Evolutionary conservation across 768 basidiomycete species (phyloP).

Genomic region (Russula earlei): DNA sequence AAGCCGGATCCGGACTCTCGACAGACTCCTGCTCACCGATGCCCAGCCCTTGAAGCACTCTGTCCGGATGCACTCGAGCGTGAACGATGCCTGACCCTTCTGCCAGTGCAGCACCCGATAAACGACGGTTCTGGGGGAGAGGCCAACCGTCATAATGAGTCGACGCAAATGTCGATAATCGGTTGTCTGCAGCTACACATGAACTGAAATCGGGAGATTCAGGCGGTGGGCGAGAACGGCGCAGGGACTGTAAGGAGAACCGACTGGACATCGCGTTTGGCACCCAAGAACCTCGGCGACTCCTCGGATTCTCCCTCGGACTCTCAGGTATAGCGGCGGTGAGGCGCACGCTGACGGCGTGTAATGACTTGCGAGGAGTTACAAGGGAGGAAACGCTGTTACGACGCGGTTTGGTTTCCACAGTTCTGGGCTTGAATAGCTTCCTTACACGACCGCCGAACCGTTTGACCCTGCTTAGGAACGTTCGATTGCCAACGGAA

Average conservation of each 20-base stretch:
- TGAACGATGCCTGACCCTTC: neutral
- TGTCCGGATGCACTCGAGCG: neutral
- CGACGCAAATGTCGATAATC: slow-evolving; percentile 7
- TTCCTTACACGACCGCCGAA: slow-evolving; percentile 16
- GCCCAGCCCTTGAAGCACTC: neutral
- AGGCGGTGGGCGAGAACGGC: slow-evolving; percentile 3
- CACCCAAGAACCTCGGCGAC: neutral
- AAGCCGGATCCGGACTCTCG: neutral
- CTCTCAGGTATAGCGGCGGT: neutral
- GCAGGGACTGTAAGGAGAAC: slow-evolving; percentile 17
- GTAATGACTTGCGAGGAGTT: neutral
- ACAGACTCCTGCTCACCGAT: neutral
- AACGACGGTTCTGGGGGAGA: neutral
- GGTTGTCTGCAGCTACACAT: neutral
- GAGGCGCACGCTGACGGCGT: slow-evolving; percentile 8
- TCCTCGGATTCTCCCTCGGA: slow-evolving; percentile 1
- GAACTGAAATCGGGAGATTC: neutral
- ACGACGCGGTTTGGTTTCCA: slow-evolving; percentile 5
- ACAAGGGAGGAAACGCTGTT: slow-evolving; percentile 4
- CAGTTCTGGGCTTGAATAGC: slow-evolving; percentile 9
- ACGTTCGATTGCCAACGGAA: slow-evolving; percentile 10
- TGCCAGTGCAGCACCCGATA: neutral
- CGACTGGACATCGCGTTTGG: slow-evolving; percentile 2
- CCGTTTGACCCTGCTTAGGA: slow-evolving; percentile 13
- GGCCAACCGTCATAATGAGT: neutral